phyloP scores from a whole-genome alignment of 2,329 filamentous ascomycete genomes.

The Dothideomycetes sp. region DNA sequence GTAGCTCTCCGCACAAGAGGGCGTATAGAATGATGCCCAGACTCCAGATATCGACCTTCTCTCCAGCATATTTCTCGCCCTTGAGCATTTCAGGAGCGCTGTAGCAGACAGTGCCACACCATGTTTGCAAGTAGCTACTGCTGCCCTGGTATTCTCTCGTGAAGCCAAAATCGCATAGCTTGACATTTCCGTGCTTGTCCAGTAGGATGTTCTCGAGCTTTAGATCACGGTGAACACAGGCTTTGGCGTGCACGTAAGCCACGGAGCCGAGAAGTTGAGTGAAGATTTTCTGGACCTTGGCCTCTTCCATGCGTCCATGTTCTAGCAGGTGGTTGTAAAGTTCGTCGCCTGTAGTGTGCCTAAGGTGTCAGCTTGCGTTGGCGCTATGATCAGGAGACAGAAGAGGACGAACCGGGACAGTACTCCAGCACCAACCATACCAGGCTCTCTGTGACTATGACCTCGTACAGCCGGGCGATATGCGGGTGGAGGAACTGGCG shows the following conservation, averaged over 20 bases:
- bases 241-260: slow-evolving; percentile 86
- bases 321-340: slow-evolving; percentile 90
- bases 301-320: slow-evolving; percentile 70
- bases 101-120: slow-evolving; percentile 96
- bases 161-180: slow-evolving; percentile 95
- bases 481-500: slow-evolving; percentile 96
- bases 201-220: slow-evolving; percentile 95
- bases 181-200: slow-evolving; percentile 95
- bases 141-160: slow-evolving; percentile 95
- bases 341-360: slow-evolving; percentile 61
- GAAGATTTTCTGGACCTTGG: slow-evolving; percentile 92
- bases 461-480: slow-evolving; percentile 92
- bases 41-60: slow-evolving; percentile 97
- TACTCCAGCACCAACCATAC: slow-evolving; percentile 98
- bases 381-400: background rate
- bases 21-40: slow-evolving; percentile 77
- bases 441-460: slow-evolving; percentile 87
- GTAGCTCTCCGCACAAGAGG: slow-evolving; percentile 71
- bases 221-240: slow-evolving; percentile 90
- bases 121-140: slow-evolving; percentile 88
- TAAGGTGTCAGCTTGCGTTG: slow-evolving; percentile 16
- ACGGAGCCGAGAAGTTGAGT: slow-evolving; percentile 92
- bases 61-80: slow-evolving; percentile 92
- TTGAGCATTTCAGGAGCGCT: slow-evolving; percentile 97
- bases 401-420: slow-evolving; percentile 59